These are phyloP conservation scores for Butyriboletus loyo DNA, from an alignment of 768 basidiomycete genomes.

Conservation along the genomic window DNA sequence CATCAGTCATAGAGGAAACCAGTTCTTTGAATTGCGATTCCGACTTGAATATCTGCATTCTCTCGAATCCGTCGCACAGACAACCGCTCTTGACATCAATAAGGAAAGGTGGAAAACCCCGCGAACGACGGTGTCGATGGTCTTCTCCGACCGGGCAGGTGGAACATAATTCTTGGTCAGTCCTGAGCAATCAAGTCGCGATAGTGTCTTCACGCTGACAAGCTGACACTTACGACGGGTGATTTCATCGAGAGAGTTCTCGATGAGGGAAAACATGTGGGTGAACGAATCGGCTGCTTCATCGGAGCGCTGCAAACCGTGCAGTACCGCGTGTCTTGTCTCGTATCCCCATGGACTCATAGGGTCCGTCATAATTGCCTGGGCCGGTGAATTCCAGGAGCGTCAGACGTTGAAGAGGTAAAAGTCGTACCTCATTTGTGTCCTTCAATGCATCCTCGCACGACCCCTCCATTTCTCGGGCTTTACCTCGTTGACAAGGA, in stretches of 20 bases:
- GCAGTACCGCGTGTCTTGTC: not conserved
- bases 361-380: conserved; percentile 6
- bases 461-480: not conserved
- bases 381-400: accelerated
- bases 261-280: not conserved
- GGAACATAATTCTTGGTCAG: not conserved
- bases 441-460: conserved; percentile 13
- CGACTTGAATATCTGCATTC: not conserved
- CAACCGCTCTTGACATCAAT: not conserved
- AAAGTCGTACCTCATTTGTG: conserved; percentile 6
- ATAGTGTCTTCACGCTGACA: accelerated
- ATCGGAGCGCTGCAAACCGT: not conserved
- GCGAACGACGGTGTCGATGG: not conserved
- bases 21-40: not conserved
- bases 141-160: not conserved
- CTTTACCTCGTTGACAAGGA: conserved; percentile 11
- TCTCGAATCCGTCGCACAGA: not conserved
- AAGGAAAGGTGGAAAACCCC: not conserved
- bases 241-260: not conserved
- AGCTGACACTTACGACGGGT: not conserved
- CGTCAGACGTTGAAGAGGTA: accelerated
- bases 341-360: not conserved
- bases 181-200: not conserved
- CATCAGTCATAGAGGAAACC: not conserved
- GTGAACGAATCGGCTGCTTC: not conserved